Base-by-base conservation (phyloP, 2,329 filamentous ascomycete species). In the Colletotrichum scovillei region DNA sequence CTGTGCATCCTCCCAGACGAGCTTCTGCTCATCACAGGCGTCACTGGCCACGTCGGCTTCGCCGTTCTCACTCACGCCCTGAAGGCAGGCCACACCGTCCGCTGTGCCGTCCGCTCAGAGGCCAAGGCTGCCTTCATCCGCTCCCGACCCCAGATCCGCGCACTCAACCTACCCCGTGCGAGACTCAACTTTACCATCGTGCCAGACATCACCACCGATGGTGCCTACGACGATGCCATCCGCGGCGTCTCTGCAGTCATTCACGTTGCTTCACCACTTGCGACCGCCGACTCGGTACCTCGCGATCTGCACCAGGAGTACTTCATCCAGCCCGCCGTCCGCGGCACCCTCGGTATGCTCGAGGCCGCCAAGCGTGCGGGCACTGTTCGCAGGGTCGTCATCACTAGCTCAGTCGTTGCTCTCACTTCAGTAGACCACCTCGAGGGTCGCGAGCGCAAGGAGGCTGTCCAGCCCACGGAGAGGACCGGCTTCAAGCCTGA, bases 221-320 rank as follows among this genome's bases (percentile, higher is more conserved):
- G 80, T 24, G 85, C 84, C 5, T 86, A 84, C 65, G 82, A 86
- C 52, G 80, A 83, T n/a, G 84, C 83, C n/a, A 79, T 85, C 69
- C 76, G 81, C 52, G 84, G 80, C 8, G 82, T 84, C 53, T 79
- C 79, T 16, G 82, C 82, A 72, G 79, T 87, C 55, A 77, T 84
- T 42, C 80, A 81, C 73, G 52, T 77, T 7, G 80, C 80, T 1
- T 79, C 83, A 1, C 77, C 81, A 69, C 60, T 76, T 9, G 76
- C 79, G 60, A 78, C 72, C 1, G 69, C 68, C 30, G 57, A 74
- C 94, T 84, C 92, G 93, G 77, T 89, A 91, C 79, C 90, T 91
- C 62, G 87, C 92, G 59, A 87, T 89, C 3, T 84, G 86, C 69
- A 82, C 82, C 5, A 78, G 82, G 11, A 81, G 22, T 86, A 88